A percentile compares a stretch with the other conserved stretches of the same genome.
phyloP scores from a whole-genome alignment of 129 eudicot species.

The Saposhnikovia divaricata region DNA sequence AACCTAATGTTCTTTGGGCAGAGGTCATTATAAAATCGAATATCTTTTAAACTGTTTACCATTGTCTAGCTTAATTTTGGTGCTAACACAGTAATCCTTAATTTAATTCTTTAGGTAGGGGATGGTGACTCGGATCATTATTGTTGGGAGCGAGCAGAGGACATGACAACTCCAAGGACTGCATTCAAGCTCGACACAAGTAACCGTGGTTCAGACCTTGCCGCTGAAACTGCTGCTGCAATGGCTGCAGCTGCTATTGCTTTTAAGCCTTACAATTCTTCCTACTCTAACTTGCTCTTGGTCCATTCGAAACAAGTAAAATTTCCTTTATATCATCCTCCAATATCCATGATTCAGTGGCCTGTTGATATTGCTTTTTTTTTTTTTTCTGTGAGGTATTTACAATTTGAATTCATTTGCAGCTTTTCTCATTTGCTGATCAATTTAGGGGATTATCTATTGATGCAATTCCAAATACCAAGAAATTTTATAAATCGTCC shows the following conservation, averaged over 20 bases:
- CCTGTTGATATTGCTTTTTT: neutral
- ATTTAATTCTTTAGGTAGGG: constrained; percentile 45
- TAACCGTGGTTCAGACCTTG: constrained; percentile 83
- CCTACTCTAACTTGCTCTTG: constrained; percentile 63
- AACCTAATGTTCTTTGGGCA: constrained; percentile 79
- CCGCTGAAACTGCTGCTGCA: constrained; percentile 97
- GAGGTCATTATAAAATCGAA: constrained; percentile 21
- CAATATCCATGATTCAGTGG: neutral
- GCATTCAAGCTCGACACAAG: constrained; percentile 59
- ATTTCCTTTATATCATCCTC: neutral
- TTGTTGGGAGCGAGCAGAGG: constrained; percentile 91
- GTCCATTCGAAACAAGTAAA: constrained; percentile 76
- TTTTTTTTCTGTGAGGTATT: neutral
- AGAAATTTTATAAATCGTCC: constrained; percentile 56
- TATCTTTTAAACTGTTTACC: neutral
- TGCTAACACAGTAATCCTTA: neutral
- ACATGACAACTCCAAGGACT: constrained; percentile 78
- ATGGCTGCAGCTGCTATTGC: constrained; percentile 80
- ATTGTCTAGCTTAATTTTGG: neutral
- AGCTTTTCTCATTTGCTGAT: constrained; percentile 93
- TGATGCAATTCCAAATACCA: constrained; percentile 50
- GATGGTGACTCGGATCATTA: constrained; percentile 87
- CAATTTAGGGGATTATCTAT: constrained; percentile 59
- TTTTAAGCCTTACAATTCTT: constrained; percentile 62
- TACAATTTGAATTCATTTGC: constrained; percentile 9